A percentile compares a stretch with the other conserved stretches of the same genome.
Evolutionary conservation across 805 yeast genomes (phyloP).

Genomic region (Myxozyma neotropica): DNA sequence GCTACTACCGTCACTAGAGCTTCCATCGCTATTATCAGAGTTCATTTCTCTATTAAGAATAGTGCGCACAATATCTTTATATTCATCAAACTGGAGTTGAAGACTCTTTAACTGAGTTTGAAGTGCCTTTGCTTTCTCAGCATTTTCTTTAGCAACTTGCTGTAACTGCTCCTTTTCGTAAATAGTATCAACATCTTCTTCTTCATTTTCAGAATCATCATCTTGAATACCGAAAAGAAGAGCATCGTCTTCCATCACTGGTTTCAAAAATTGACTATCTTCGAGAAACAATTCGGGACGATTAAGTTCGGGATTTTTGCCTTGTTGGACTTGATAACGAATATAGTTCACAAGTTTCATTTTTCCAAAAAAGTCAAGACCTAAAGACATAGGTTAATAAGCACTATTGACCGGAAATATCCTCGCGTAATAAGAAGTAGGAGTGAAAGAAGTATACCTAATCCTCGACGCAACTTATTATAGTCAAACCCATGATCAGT

Average conservation of each 20-base stretch:
- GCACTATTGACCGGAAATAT: too few relatives aligned
- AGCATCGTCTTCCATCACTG: slow-evolving; percentile 38
- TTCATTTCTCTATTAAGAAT: slow-evolving; percentile 15
- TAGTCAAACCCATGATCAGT: slow-evolving; percentile 36
- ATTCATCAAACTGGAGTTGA: slow-evolving; percentile 26
- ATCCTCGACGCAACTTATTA: slow-evolving; percentile 18
- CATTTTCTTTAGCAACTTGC: slow-evolving; percentile 9
- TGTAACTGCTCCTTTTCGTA: slow-evolving; percentile 38
- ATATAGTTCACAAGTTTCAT: slow-evolving; percentile 38
- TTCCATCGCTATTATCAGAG: slow-evolving; percentile 4
- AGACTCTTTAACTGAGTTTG: slow-evolving; percentile 20
- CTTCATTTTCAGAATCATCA: slow-evolving; percentile 35
- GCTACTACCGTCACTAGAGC: slow-evolving; percentile 4
- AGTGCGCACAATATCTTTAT: slow-evolving; percentile 25
- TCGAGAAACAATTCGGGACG: slow-evolving; percentile 30
- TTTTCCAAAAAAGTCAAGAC: slow-evolving; percentile 38
- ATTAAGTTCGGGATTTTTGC: slow-evolving; percentile 23
- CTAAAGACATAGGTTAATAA: not conserved
- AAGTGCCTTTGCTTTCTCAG: slow-evolving; percentile 13
- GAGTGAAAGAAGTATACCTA: slow-evolving; percentile 5
- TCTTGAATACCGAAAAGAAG: slow-evolving; percentile 36
- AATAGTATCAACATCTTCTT: slow-evolving; percentile 23
- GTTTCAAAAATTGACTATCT: slow-evolving; percentile 35
- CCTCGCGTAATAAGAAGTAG: not conserved
- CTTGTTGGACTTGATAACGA: slow-evolving; percentile 31